phyloP scores from a whole-genome alignment of 257 asterid genomes.

The Solanum clarkiae region DNA sequence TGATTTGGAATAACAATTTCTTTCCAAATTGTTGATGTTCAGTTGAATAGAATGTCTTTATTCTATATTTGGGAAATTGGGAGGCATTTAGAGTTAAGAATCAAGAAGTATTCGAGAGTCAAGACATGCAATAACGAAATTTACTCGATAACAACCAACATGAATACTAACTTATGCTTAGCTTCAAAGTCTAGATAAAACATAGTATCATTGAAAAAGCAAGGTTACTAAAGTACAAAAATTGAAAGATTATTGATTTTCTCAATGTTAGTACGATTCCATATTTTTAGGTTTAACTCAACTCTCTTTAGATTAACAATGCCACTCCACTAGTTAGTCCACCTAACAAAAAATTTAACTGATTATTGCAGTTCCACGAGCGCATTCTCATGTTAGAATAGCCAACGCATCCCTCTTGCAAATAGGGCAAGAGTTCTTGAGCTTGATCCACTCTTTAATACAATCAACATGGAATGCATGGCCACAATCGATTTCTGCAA shows the following conservation, averaged over 20 bases:
- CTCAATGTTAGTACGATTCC: background rate
- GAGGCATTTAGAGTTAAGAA: background rate
- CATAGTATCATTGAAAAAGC: background rate
- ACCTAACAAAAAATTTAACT: background rate
- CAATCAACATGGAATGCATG: background rate
- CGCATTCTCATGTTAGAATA: background rate
- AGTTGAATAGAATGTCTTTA: background rate
- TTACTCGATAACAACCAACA: background rate
- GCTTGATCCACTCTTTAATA: background rate
- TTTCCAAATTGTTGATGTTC: background rate
- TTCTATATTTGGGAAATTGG: background rate
- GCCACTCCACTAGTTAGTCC: background rate
- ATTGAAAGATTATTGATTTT: background rate
- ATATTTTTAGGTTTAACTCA: background rate
- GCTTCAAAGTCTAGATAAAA: background rate
- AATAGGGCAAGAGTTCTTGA: background rate
- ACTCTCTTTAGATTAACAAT: background rate
- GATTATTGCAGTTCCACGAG: background rate
- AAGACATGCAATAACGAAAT: background rate
- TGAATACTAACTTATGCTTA: background rate
- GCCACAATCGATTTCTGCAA: background rate
- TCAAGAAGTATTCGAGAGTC: background rate
- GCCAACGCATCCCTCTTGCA: background rate
- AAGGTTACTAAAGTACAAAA: background rate
- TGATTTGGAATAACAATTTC: background rate